Evolutionary conservation across 345 rosid species (phyloP).

Genomic region (Dipteronia dyeriana): DNA sequence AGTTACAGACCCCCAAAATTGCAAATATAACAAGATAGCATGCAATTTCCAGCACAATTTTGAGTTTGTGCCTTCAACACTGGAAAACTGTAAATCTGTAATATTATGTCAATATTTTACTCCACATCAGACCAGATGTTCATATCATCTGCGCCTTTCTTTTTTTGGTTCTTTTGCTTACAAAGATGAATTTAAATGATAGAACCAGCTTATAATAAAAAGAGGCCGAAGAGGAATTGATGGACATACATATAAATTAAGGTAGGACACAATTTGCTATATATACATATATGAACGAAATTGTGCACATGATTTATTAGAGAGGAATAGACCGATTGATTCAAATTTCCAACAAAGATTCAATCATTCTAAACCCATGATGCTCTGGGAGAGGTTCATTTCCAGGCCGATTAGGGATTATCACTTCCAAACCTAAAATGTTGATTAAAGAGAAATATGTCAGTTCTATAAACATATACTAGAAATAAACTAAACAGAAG

Average conservation of each 20-base stretch:
- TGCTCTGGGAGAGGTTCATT: slow-evolving; percentile 19
- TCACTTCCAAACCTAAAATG: slow-evolving; percentile 31
- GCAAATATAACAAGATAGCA: no score
- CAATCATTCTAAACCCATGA: slow-evolving; percentile 22
- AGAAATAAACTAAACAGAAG: background rate
- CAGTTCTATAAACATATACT: background rate
- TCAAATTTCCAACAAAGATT: slow-evolving; percentile 22
- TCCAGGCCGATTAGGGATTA: slow-evolving; percentile 23
- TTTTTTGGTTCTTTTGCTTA: background rate
- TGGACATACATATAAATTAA: no score
- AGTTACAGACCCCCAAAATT: no score
- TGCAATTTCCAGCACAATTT: no score
- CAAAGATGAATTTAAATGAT: background rate
- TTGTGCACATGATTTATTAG: background rate
- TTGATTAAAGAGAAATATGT: background rate
- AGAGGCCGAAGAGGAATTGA: background rate
- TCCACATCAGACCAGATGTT: no score
- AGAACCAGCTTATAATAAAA: background rate
- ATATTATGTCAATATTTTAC: no score
- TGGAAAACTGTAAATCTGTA: no score
- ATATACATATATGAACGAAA: background rate
- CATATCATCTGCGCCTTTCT: no score
- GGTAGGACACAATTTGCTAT: background rate
- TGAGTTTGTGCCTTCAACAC: no score
- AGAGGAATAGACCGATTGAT: background rate